phyloP scores from a whole-genome alignment of 495 filamentous ascomycete species.

The Clohesyomyces aquaticus region DNA sequence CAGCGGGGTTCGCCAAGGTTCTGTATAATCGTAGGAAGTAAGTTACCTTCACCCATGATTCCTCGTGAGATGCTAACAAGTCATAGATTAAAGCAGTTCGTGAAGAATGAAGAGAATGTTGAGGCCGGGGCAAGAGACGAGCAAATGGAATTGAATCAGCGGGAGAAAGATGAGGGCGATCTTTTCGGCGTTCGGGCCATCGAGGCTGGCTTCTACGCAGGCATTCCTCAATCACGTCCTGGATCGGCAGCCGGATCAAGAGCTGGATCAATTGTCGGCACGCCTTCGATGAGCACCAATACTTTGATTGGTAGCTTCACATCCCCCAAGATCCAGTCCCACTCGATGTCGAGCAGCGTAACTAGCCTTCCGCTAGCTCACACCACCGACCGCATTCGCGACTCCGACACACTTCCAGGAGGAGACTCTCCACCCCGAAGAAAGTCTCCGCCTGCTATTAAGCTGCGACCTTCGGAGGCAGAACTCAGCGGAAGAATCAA shows the following conservation, averaged over 20 bases:
- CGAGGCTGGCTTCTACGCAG: slow-evolving; percentile 52
- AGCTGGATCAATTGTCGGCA: slow-evolving; percentile 21
- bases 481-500: slow-evolving; percentile 40
- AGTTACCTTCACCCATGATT: neutral
- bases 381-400: slow-evolving; percentile 11
- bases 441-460: slow-evolving; percentile 21
- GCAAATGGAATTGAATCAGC: slow-evolving; percentile 45
- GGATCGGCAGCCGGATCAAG: slow-evolving; percentile 42
- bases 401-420: slow-evolving; percentile 9
- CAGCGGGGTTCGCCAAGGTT: slow-evolving; percentile 28
- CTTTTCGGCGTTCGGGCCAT: slow-evolving; percentile 53
- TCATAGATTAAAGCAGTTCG: slow-evolving; percentile 37
- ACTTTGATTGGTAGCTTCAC: slow-evolving; percentile 25
- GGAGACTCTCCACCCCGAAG: slow-evolving; percentile 11
- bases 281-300: slow-evolving; percentile 30
- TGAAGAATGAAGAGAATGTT: slow-evolving; percentile 21
- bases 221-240: slow-evolving; percentile 53
- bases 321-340: slow-evolving; percentile 21
- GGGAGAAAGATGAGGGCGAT: slow-evolving; percentile 53
- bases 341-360: slow-evolving; percentile 31
- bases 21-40: slow-evolving; percentile 29
- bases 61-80: slow-evolving; percentile 1
- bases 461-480: slow-evolving; percentile 37
- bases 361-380: slow-evolving; percentile 35
- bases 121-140: slow-evolving; percentile 38